Conservation (phyloP, 2,329 filamentous ascomycete species). For the Neophaeococcomyces aloes region DNA sequence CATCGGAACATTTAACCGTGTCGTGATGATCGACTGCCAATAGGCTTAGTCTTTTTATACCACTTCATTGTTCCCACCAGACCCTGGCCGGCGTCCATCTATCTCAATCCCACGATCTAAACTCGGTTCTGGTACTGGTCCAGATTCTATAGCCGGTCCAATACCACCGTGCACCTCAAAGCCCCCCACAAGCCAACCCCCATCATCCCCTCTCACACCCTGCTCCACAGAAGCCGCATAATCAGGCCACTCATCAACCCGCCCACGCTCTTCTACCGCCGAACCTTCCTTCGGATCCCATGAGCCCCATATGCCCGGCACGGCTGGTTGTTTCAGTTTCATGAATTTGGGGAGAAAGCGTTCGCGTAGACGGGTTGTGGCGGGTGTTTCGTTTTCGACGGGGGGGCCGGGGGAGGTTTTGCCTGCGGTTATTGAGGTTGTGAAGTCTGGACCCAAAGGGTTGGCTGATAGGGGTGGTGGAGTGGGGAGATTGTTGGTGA, state of each 20-base stretch:
- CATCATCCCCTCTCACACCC: background rate
- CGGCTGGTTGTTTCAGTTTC: slow-evolving; percentile 5
- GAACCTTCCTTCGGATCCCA: slow-evolving; percentile 6
- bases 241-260: slow-evolving; percentile 1
- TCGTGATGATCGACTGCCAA: too few species aligned
- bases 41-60: too few species aligned
- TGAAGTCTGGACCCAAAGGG: background rate
- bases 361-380: background rate
- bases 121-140: too few species aligned
- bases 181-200: too few species aligned
- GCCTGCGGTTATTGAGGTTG: background rate
- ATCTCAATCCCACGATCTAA: too few species aligned
- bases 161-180: too few species aligned
- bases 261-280: background rate
- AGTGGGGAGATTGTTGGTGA: too few species aligned
- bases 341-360: slow-evolving; percentile 4
- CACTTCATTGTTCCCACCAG: too few species aligned
- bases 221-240: background rate
- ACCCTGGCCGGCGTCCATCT: too few species aligned
- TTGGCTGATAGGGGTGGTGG: too few species aligned
- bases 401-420: background rate
- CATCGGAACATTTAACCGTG: too few species aligned
- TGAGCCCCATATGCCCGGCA: slow-evolving; percentile 4
- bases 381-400: slow-evolving; percentile 1
- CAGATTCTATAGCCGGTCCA: too few species aligned